Conservation (phyloP, 106 monocot genomes). For the Dioscorea alata region DNA sequence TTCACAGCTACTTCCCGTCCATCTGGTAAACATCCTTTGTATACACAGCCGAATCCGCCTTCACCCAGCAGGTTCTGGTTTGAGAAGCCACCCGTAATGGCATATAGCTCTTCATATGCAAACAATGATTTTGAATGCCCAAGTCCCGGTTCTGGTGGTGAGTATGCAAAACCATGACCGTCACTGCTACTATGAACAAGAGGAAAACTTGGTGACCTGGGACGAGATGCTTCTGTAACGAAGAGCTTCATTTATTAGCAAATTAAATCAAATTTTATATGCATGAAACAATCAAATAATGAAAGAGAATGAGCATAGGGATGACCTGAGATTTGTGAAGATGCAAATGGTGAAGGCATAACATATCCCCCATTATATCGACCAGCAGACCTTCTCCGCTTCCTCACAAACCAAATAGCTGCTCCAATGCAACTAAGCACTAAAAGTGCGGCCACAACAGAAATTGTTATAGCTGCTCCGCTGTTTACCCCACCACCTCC, state of each 20-base stretch:
- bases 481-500: conserved; percentile 16
- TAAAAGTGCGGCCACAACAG: conserved; percentile 21
- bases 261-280: neutral
- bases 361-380: conserved; percentile 37
- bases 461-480: conserved; percentile 20
- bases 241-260: neutral
- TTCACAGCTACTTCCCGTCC: conserved; percentile 91
- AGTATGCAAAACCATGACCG: conserved; percentile 12
- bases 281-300: neutral
- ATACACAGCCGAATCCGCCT: conserved; percentile 93
- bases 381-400: conserved; percentile 19
- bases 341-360: conserved; percentile 46
- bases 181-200: conserved; percentile 22
- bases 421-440: conserved; percentile 32
- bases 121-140: conserved; percentile 67
- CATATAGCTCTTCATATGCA: conserved; percentile 56
- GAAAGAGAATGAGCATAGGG: neutral
- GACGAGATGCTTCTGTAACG: conserved; percentile 20
- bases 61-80: conserved; percentile 66
- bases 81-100: conserved; percentile 69
- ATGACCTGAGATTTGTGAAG: conserved; percentile 61
- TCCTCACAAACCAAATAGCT: conserved; percentile 44
- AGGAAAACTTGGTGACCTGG: conserved; percentile 29
- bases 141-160: conserved; percentile 35
- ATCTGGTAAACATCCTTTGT: conserved; percentile 69